Percentiles rank a stretch among this genome's conserved stretches.
Conservation (phyloP, 2,329 filamentous ascomycete species). For the Fusarium transvaalense region DNA sequence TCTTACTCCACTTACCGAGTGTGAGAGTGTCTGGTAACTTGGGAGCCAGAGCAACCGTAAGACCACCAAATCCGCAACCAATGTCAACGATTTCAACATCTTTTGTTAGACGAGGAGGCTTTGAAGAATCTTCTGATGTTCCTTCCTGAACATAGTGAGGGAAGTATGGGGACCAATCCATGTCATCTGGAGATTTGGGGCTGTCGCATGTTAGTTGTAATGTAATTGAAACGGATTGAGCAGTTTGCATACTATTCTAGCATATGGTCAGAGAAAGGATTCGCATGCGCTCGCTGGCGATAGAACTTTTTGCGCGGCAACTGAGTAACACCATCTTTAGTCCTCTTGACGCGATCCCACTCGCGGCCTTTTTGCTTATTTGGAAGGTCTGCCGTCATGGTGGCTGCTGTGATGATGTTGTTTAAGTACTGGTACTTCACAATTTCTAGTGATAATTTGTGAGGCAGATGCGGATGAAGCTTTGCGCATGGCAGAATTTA, state of each 20-base stretch:
- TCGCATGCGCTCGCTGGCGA: slow-evolving; percentile 94
- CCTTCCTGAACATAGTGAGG: slow-evolving; percentile 74
- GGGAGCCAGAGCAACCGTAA: slow-evolving; percentile 87
- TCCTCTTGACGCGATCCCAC: slow-evolving; percentile 70
- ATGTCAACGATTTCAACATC: slow-evolving; percentile 95
- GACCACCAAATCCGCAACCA: slow-evolving; percentile 93
- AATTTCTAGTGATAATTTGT: slow-evolving; percentile 28
- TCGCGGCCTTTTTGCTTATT: slow-evolving; percentile 75
- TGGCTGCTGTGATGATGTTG: slow-evolving; percentile 11
- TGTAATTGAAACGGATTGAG: slow-evolving; percentile 3
- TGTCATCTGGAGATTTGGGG: slow-evolving; percentile 80
- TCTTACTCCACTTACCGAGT: slow-evolving; percentile 69
- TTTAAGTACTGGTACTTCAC: slow-evolving; percentile 1
- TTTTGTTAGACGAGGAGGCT: slow-evolving; percentile 58
- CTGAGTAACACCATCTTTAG: slow-evolving; percentile 66
- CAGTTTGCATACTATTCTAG: slow-evolving; percentile 77
- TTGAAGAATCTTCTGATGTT: slow-evolving; percentile 47
- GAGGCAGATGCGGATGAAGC: slow-evolving; percentile 28
- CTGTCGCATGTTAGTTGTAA: slow-evolving; percentile 60
- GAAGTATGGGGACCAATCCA: slow-evolving; percentile 92
- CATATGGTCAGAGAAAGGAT: slow-evolving; percentile 95
- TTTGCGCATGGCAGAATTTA: slow-evolving; percentile 31
- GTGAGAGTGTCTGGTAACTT: slow-evolving; percentile 84
- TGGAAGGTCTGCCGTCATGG: slow-evolving; percentile 49
- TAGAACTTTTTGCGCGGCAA: slow-evolving; percentile 97